Percentiles rank a stretch among this genome's conserved stretches.
Evolutionary conservation across 257 asterid species (phyloP).

Genomic region (Nicotiana tomentosiformis): DNA sequence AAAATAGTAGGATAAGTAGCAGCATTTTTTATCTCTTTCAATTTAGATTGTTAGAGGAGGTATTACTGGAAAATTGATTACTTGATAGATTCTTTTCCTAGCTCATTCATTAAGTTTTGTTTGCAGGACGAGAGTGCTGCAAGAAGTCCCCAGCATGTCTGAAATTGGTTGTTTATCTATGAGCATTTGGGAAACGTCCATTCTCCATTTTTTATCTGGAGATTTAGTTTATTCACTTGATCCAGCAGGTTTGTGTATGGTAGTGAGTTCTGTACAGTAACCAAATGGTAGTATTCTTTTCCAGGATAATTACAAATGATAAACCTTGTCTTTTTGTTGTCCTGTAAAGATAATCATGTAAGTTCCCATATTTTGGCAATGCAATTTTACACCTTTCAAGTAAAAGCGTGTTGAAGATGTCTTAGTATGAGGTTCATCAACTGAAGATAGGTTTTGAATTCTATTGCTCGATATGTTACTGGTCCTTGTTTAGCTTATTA

Average conservation of each 20-base stretch:
- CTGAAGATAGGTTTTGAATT: background rate
- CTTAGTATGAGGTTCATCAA: background rate
- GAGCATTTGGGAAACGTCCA: background rate
- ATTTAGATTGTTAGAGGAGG: background rate
- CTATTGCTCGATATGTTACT: background rate
- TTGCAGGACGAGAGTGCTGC: constrained; percentile 51
- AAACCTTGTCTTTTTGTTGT: background rate
- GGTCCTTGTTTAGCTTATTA: background rate
- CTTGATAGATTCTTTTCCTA: background rate
- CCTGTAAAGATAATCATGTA: constrained; percentile 17
- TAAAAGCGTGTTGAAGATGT: background rate
- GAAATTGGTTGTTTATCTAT: constrained; percentile 19
- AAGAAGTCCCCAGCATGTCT: constrained; percentile 40
- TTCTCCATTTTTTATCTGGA: constrained; percentile 8
- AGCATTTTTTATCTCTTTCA: background rate
- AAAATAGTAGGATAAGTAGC: background rate
- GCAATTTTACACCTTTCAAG: background rate
- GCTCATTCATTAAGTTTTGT: constrained; percentile 12
- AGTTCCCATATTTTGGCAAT: constrained; percentile 2
- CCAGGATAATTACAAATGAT: constrained; percentile 11
- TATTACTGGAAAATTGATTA: background rate
- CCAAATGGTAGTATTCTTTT: constrained; percentile 26
- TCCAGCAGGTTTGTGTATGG: constrained; percentile 27
- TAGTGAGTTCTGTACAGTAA: constrained; percentile 42
- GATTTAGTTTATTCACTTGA: background rate